Percentiles rank a stretch among this genome's conserved stretches.
phyloP scores from a whole-genome alignment of 805 yeast species.

The Wickerhamiella azymoides region DNA sequence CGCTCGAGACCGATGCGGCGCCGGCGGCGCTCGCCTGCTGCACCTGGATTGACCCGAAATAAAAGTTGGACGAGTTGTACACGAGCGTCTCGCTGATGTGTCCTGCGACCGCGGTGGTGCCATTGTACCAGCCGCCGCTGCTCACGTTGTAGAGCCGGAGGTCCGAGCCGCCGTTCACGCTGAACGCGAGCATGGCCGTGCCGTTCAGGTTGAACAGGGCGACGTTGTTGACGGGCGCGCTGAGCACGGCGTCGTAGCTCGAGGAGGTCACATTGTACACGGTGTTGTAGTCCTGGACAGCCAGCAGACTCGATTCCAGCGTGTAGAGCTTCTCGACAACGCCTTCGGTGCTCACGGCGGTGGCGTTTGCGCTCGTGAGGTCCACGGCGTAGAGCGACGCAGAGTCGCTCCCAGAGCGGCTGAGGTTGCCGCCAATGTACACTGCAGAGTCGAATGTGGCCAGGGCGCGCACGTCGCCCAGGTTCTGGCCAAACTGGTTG shows the following conservation, averaged over 20 bases:
- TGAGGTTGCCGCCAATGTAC: slow-evolving; percentile 38
- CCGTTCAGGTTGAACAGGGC: slow-evolving; percentile 18
- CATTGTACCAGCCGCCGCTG: slow-evolving; percentile 16
- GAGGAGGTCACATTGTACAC: slow-evolving; percentile 5
- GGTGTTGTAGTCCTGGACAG: slow-evolving; percentile 1
- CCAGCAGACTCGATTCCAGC: background rate
- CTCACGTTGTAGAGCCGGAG: slow-evolving; percentile 12
- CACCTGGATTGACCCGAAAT: slow-evolving; percentile 23
- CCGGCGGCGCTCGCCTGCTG: slow-evolving; percentile 21
- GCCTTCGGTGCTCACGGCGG: background rate
- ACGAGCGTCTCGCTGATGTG: slow-evolving; percentile 8
- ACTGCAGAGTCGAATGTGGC: slow-evolving; percentile 26
- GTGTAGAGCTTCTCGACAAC: slow-evolving; percentile 5
- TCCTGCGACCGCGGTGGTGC: slow-evolving; percentile 7
- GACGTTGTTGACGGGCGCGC: slow-evolving; percentile 14
- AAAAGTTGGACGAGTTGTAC: slow-evolving; percentile 11
- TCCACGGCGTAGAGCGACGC: slow-evolving; percentile 2
- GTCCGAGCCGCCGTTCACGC: slow-evolving; percentile 13
- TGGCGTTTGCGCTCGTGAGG: background rate
- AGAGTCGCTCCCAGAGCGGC: too few relatives aligned
- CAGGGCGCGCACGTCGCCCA: slow-evolving; percentile 29
- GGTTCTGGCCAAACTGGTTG: slow-evolving; percentile 24
- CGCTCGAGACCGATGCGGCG: slow-evolving; percentile 13
- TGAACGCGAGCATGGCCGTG: slow-evolving; percentile 19
- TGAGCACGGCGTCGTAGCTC: slow-evolving; percentile 4